Conservation (phyloP, 306 rosid species). For the Lathyrus tuberosus region DNA sequence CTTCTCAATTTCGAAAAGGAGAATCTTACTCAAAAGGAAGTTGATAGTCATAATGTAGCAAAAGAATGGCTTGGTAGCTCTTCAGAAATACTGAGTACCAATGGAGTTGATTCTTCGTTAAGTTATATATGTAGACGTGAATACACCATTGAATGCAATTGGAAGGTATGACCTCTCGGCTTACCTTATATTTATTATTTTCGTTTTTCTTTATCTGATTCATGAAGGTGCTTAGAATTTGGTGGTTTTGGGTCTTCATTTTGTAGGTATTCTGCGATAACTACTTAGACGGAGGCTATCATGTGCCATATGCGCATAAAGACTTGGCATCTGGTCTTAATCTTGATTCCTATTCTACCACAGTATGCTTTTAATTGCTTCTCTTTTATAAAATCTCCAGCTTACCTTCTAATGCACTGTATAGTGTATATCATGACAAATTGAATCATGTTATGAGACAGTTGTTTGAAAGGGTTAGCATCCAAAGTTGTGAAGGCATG, state of each 20-base stretch:
- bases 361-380: conserved; percentile 55
- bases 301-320: conserved; percentile 90
- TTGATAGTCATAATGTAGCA: conserved; percentile 47
- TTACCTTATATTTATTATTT: conserved; percentile 24
- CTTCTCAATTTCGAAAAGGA: conserved; percentile 70
- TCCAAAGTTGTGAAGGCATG: conserved; percentile 75
- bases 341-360: conserved; percentile 72
- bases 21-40: conserved; percentile 37
- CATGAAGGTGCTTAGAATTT: conserved; percentile 21
- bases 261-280: conserved; percentile 92
- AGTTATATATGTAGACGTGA: conserved; percentile 74
- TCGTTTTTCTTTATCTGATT: conserved; percentile 5
- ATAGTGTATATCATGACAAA: conserved; percentile 13
- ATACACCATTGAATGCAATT: conserved; percentile 84
- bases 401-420: conserved; percentile 12
- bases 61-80: conserved; percentile 87
- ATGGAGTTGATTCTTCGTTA: conserved; percentile 70
- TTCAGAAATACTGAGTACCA: conserved; percentile 58
- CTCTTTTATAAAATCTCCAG: conserved; percentile 24
- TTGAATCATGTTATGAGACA: conserved; percentile 35
- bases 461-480: conserved; percentile 83
- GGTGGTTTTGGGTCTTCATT: conserved; percentile 18
- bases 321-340: conserved; percentile 82
- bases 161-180: conserved; percentile 67
- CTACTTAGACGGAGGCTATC: conserved; percentile 97